A percentile compares a stretch with the other conserved stretches of the same genome.
phyloP scores from a whole-genome alignment of 1,284 basidiomycete species.

The Hymenochaete sp. region DNA sequence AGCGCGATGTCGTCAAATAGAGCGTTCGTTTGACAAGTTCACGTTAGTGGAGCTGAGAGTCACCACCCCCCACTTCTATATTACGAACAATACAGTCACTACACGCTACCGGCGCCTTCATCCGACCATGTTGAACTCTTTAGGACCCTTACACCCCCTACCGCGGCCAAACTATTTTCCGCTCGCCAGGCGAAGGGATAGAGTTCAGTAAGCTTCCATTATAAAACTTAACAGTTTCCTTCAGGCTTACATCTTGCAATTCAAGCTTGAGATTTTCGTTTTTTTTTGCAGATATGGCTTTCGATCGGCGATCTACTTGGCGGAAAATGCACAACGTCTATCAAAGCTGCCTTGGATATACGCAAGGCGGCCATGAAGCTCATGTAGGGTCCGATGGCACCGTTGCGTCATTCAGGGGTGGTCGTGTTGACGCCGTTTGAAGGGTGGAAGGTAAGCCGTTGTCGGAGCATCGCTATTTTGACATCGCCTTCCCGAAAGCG shows the following conservation, averaged over 20 bases:
- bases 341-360: conserved; percentile 94
- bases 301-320: conserved; percentile 85
- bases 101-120: conserved; percentile 94
- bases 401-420: conserved; percentile 92
- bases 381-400: conserved; percentile 98
- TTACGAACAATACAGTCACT: conserved; percentile 93
- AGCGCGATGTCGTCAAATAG: conserved; percentile 94
- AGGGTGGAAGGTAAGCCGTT: conserved; percentile 98
- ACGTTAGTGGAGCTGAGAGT: conserved; percentile 87
- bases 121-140: conserved; percentile 88
- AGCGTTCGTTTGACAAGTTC: conserved; percentile 83
- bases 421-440: conserved; percentile 80
- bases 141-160: conserved; percentile 91
- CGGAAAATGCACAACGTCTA: conserved; percentile 95
- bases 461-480: conserved; percentile 19
- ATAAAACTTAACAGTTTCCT: conserved; percentile 97
- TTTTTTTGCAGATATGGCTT: conserved; percentile 99
- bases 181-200: conserved; percentile 66
- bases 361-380: conserved; percentile 96
- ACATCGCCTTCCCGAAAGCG: conserved; percentile 70
- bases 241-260: conserved; percentile 91
- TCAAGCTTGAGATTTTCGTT: conserved; percentile 91
- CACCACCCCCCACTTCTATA: conserved; percentile 96
- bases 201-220: conserved; percentile 84
- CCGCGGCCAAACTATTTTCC: conserved; percentile 94